A percentile compares a stretch with the other conserved stretches of the same genome.
Conservation (phyloP, 2,329 filamentous ascomycete species). For the Epicoccum nigrum region DNA sequence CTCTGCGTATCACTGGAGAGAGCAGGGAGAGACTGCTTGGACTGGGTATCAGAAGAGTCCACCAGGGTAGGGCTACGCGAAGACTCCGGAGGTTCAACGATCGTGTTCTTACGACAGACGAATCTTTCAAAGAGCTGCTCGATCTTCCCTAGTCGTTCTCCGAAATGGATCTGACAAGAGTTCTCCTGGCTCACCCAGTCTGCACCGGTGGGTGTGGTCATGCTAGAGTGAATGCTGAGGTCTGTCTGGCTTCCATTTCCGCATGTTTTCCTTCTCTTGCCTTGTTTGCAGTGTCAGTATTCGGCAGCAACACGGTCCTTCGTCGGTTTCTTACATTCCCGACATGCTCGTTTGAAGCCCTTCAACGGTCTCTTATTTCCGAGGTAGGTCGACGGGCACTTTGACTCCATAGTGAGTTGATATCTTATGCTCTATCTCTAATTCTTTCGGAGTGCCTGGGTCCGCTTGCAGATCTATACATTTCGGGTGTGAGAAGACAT, state of each 20-base stretch:
- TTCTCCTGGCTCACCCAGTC: constrained; percentile 26
- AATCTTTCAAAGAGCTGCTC: constrained; percentile 46
- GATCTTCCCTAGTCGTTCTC: constrained; percentile 42
- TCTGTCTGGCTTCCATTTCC: constrained; percentile 21
- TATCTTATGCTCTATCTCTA: neutral
- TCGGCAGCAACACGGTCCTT: neutral
- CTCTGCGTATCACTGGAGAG: constrained; percentile 34
- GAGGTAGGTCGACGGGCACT: constrained; percentile 10
- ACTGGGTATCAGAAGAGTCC: constrained; percentile 29
- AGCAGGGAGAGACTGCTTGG: constrained; percentile 26
- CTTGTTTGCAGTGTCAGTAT: constrained; percentile 28
- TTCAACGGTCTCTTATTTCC: constrained; percentile 37
- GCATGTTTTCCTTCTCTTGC: constrained; percentile 40
- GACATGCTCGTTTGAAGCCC: constrained; percentile 38
- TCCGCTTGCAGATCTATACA: constrained; percentile 21
- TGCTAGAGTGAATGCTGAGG: constrained; percentile 18
- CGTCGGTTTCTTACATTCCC: constrained; percentile 41
- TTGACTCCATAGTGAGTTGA: constrained; percentile 25
- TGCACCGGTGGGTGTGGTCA: constrained; percentile 19
- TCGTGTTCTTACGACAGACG: constrained; percentile 40
- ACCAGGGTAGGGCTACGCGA: constrained; percentile 30
- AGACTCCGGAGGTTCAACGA: constrained; percentile 11
- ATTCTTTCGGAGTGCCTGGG: neutral
- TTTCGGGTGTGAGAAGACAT: constrained; percentile 29
- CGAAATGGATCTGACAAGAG: constrained; percentile 38